Base-by-base conservation (phyloP, 306 rosid genomes). In the Quercus suber region DNA sequence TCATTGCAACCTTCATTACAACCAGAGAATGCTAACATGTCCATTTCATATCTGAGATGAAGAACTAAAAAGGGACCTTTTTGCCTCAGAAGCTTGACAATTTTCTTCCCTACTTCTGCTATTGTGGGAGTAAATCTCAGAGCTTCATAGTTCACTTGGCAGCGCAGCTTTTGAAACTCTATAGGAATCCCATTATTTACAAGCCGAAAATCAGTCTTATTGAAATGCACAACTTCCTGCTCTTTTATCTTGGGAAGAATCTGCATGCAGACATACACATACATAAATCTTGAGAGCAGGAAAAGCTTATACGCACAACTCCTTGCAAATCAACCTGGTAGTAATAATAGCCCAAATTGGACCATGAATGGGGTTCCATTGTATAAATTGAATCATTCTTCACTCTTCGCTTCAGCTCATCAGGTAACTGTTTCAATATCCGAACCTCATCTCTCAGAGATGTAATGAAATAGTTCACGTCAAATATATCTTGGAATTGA, bases 21-120 rank as follows among this genome's bases (percentile, higher is more conserved):
- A 79, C 99, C 99, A 63, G 99, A 93, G 86, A 95, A 95, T 55
- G 99, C 90, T 65, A 95, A 80, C 98, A 93, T 95, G 77, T 95
- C 99, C 99, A 95, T 95, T 83, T 95, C 98, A 71, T 95, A 95
- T 87, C 98, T 82, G 69, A 95, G 99, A 89, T 93, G 99, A 81
- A 91, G 98, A 7, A 90, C 99, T 81, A 95, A 89, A 55, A 95
- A 95, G 55, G 98, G 97, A 17, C 99, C 99, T 5, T 73, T 93
- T 78, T 86, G 85, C 81, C 97, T 89, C 84, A 93, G 85, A 78
- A 91, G 90, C 57, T 74, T 86, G 43, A 93, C 92, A 52, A 93
- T 83, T 82, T 76, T 93, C 76, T 90, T 84, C 21, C 98, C 98
- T 72, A 92, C 89, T 69, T 89, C 84, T 77, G 89, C 97, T 61